Evolutionary conservation across 2,329 filamentous ascomycete species (phyloP), one percentile per base, ranked within the genome.

Genomic region (Coleophoma crateriformis): DNA sequence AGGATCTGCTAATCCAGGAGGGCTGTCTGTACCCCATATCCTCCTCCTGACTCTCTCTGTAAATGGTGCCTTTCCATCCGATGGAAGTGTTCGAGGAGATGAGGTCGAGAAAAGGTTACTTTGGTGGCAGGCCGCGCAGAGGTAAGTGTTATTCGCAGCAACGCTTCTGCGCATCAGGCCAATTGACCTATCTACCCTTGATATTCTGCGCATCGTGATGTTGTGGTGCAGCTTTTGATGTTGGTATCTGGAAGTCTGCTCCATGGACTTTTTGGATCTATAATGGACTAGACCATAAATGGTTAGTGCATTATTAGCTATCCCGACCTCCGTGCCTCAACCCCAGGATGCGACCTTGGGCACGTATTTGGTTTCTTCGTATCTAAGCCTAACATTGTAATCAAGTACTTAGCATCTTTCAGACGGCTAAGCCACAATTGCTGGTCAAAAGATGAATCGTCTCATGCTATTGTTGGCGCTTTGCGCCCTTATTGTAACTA

Each of bases 21-120:
- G 73, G 17, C 71, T 67, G 41, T 77, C 71, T 19, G 71, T 73
- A 7, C 73, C 73, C 74, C 74, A 77, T 52, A 78, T 61, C 58
- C 68, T 73, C 53, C 66, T 64, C 48, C 74, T 71, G 46, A 76
- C 57, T 50, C 68, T 70, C 51, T 77, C 72, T 44, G 69, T 70
- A 50, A 73, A 61, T 38, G 68, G 47, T 7, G 15, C 11, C 48
- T 33, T 44, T 33, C 37, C 50, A 54, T 56, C 48, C 50, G 50
- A 20, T 58, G 43, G 37, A 22, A 55, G 53, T 47, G 50, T 15
- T 49, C 54, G 53, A 35, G 49, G 15, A 14, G 55, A 33, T 20
- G 59, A 56, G 22, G 61, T 64, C 7, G 63, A 64, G 45, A 64
- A 65, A 32, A 60, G 49, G 42, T 57, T 49, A 15, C 54, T 46